These are phyloP conservation scores for Monosporascus sp. DNA, from an alignment of 2,329 filamentous ascomycete species.

Conservation along the genomic window DNA sequence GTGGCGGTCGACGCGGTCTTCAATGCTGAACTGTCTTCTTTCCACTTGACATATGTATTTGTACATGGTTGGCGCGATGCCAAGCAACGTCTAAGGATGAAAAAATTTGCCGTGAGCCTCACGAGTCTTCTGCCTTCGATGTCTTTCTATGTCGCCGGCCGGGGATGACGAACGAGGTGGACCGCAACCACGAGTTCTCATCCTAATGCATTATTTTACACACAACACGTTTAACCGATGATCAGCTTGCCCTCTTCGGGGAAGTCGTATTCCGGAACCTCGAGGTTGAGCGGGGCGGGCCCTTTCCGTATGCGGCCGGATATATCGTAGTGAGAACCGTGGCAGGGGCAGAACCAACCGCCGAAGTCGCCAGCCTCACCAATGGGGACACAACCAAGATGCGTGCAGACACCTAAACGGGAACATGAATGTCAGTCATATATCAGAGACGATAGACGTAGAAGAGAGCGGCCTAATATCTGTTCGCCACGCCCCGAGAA, in stretches of 20 bases:
- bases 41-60: constrained; percentile 25
- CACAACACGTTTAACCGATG: constrained; percentile 69
- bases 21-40: not conserved
- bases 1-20: not conserved
- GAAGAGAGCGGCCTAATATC: too few relatives aligned
- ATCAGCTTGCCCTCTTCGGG: constrained; percentile 81
- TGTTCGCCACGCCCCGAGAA: not conserved
- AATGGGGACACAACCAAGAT: constrained; percentile 98
- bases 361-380: constrained; percentile 97
- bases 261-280: constrained; percentile 91
- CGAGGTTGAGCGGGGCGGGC: constrained; percentile 94
- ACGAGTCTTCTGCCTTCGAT: not conserved
- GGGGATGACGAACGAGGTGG: not conserved
- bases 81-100: constrained; percentile 25
- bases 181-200: constrained; percentile 9
- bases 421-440: constrained; percentile 10
- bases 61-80: constrained; percentile 24
- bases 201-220: constrained; percentile 28
- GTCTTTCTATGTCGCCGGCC: not conserved
- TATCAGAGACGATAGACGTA: not conserved
- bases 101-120: not conserved
- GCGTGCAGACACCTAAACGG: constrained; percentile 84
- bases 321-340: constrained; percentile 99
- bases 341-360: constrained; percentile 99
- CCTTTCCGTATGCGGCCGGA: constrained; percentile 97